These are phyloP conservation scores for Sphaceloma murrayae DNA, from an alignment of 2,329 filamentous ascomycete genomes.

Conservation along the genomic window DNA sequence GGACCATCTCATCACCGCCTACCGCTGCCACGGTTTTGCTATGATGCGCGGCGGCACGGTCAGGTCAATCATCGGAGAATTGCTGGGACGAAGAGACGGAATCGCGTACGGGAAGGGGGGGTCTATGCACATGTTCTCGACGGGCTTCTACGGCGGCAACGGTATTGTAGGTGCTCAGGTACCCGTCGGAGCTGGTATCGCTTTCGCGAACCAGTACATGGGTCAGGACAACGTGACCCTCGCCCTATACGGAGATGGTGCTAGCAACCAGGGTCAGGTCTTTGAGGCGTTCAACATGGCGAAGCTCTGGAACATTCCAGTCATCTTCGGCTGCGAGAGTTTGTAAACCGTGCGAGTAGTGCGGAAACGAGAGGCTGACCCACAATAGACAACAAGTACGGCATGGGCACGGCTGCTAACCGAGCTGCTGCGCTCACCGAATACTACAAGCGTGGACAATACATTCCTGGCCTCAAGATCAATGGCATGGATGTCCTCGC, in stretches of 20 bases:
- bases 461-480: constrained; percentile 98
- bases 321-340: constrained; percentile 98
- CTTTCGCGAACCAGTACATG: constrained; percentile 93
- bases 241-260: constrained; percentile 93
- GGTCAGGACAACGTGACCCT: constrained; percentile 77
- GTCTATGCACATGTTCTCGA: constrained; percentile 99
- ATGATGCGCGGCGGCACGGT: constrained; percentile 89
- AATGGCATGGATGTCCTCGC: constrained; percentile 99
- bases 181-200: constrained; percentile 89
- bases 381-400: constrained; percentile 91
- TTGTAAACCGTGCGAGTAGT: no score
- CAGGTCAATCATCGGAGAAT: constrained; percentile 89
- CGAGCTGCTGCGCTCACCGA: constrained; percentile 93
- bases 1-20: constrained; percentile 94
- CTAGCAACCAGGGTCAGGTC: constrained; percentile 97
- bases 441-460: constrained; percentile 99
- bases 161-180: constrained; percentile 99
- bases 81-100: constrained; percentile 88
- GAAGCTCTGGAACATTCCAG: constrained; percentile 94
- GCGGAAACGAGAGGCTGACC: constrained; percentile 21
- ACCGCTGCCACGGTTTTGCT: constrained; percentile 97
- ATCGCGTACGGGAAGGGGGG: constrained; percentile 98
- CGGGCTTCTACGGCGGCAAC: constrained; percentile 97
- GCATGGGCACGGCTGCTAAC: constrained; percentile 95
- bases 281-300: constrained; percentile 99